These are phyloP conservation scores for Zymoseptoria pseudotritici DNA, from an alignment of 2,329 filamentous ascomycete species.

Conservation along the genomic window DNA sequence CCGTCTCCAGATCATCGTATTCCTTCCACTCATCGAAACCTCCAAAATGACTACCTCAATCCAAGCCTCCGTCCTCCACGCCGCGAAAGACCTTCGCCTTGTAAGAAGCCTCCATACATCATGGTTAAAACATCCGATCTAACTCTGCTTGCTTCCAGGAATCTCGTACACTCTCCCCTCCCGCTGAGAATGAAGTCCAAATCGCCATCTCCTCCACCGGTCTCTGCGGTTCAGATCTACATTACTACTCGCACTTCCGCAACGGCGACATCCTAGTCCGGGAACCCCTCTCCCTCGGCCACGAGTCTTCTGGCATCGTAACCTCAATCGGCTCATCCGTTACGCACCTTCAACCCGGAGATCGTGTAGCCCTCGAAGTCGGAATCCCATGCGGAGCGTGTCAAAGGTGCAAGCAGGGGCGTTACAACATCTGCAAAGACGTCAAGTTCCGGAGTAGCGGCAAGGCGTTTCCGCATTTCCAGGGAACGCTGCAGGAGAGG, in stretches of 20 bases:
- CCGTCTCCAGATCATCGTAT: not conserved
- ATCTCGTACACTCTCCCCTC: slow-evolving; percentile 41
- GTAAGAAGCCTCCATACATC: slow-evolving; percentile 32
- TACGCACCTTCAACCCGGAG: slow-evolving; percentile 57
- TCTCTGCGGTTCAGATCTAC: slow-evolving; percentile 64
- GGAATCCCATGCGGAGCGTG: slow-evolving; percentile 71
- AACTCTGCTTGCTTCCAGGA: slow-evolving; percentile 37
- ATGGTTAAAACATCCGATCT: not conserved
- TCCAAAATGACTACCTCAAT: slow-evolving; percentile 28
- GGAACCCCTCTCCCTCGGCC: slow-evolving; percentile 72
- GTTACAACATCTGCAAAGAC: slow-evolving; percentile 56
- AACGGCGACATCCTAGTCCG: slow-evolving; percentile 81
- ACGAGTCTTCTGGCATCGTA: slow-evolving; percentile 72
- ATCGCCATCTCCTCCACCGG: slow-evolving; percentile 58
- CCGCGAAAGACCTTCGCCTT: slow-evolving; percentile 52
- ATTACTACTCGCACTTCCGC: slow-evolving; percentile 82
- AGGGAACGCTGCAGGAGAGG: slow-evolving; percentile 56
- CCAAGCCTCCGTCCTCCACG: slow-evolving; percentile 51
- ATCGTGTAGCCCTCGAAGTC: slow-evolving; percentile 88
- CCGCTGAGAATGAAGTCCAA: slow-evolving; percentile 51
- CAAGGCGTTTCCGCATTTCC: slow-evolving; percentile 54
- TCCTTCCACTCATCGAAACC: not conserved
- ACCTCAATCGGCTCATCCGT: slow-evolving; percentile 56
- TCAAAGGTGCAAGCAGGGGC: slow-evolving; percentile 46
- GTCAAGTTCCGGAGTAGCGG: slow-evolving; percentile 54